phyloP scores from a whole-genome alignment of 176 grass and related monocot species.

The Cenchrus americanus region DNA sequence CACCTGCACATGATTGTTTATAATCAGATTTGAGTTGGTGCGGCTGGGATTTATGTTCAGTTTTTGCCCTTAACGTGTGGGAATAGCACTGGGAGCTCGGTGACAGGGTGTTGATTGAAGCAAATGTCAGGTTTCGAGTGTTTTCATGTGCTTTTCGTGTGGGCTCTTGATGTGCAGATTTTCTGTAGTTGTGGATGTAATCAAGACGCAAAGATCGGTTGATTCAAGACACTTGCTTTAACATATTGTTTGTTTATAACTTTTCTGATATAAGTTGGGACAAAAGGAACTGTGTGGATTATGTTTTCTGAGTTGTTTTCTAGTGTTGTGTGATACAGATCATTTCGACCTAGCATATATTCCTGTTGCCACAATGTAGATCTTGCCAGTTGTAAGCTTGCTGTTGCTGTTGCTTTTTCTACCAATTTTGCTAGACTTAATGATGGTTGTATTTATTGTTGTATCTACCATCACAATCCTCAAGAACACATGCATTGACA shows the following conservation, averaged over 20 bases:
- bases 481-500: slow-evolving; percentile 28
- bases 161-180: neutral
- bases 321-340: neutral
- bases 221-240: neutral
- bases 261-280: neutral
- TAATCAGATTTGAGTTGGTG: neutral
- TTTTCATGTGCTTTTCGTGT: slow-evolving; percentile 22
- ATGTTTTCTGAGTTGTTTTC: neutral
- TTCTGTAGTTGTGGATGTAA: neutral
- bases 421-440: neutral
- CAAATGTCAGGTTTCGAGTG: neutral
- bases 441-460: neutral
- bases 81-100: neutral
- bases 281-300: neutral
- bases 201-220: neutral
- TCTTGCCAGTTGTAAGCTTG: slow-evolving; percentile 9
- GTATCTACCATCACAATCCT: neutral
- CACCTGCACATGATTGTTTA: neutral
- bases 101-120: neutral
- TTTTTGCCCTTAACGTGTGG: neutral
- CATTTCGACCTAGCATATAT: neutral
- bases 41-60: neutral
- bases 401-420: slow-evolving; percentile 17
- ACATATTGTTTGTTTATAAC: slow-evolving; percentile 16
- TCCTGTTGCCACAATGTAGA: neutral